Conservation (phyloP, 805 yeast species). For the Suhomyces tanzawaensis region DNA sequence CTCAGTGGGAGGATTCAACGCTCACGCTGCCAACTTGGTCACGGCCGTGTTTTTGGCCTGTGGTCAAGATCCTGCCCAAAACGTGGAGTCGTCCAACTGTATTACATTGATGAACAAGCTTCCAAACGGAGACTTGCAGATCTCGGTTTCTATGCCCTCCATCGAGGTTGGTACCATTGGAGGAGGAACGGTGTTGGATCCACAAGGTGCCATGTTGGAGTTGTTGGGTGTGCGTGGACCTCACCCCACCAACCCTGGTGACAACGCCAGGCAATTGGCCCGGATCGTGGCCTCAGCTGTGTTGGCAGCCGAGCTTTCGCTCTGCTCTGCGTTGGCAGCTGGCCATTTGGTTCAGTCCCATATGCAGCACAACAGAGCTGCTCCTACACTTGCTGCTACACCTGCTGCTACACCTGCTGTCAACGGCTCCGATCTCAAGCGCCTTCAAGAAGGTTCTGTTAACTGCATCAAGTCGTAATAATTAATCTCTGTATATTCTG, state of each 20-base stretch:
- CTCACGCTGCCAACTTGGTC: slow-evolving; percentile 95
- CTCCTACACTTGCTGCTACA: slow-evolving; percentile 38
- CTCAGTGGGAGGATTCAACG: slow-evolving; percentile 95
- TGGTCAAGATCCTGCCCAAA: slow-evolving; percentile 99
- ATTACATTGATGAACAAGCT: slow-evolving; percentile 88
- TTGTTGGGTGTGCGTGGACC: slow-evolving; percentile 95
- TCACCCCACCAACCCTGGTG: slow-evolving; percentile 89
- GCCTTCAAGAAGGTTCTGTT: slow-evolving; percentile 69
- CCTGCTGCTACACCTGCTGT: slow-evolving; percentile 17
- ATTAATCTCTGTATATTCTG: slow-evolving; percentile 1
- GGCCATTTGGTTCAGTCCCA: slow-evolving; percentile 98
- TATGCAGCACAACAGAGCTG: slow-evolving; percentile 89
- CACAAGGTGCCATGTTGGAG: slow-evolving; percentile 95
- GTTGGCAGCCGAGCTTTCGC: slow-evolving; percentile 91
- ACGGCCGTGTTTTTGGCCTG: slow-evolving; percentile 93
- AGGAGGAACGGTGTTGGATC: slow-evolving; percentile 97
- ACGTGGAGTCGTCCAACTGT: slow-evolving; percentile 96
- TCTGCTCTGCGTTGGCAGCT: slow-evolving; percentile 95
- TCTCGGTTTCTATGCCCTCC: slow-evolving; percentile 98
- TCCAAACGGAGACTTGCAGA: slow-evolving; percentile 71
- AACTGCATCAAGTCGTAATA: slow-evolving; percentile 66
- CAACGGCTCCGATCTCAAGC: slow-evolving; percentile 25
- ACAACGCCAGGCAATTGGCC: slow-evolving; percentile 91
- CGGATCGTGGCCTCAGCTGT: slow-evolving; percentile 91
- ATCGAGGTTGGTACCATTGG: slow-evolving; percentile 99